Base-by-base conservation (phyloP, 2,329 filamentous ascomycete genomes). In the Phialophora tarda region DNA sequence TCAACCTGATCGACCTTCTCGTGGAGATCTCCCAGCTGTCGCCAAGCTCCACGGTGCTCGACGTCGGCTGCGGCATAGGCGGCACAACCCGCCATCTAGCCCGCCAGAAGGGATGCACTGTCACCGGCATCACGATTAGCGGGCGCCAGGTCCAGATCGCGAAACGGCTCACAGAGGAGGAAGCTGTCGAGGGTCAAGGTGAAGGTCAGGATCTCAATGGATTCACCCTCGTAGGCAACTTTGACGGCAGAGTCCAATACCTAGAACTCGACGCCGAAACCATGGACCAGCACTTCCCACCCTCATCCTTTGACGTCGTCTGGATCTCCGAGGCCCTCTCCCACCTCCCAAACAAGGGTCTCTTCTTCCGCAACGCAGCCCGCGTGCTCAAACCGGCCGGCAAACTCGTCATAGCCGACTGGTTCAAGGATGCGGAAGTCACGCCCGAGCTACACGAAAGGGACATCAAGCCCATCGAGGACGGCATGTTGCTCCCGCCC, bases 261-360 rank as follows among this genome's bases (percentile, higher is more conserved):
- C 72, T 87, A 41, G 85, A 88, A 76, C 79, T 88, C 4, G 86
- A 88, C 71, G 86, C 85, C 1, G 86, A 88, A 77, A 85, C 81
- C 72, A 87, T 88, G 84, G 82, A 81, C 2, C 81, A 83, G 1
- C 78, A 79, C 73, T 88, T 88, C 68, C 75, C 67, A 4, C 69
- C 71, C 2, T 74, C 73, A 57, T 74, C 69, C 1, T 88, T 88
- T 69, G 84, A 87, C 70, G 81, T 79, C 51, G 84, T 88, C 24
- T 88, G 86, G 86, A 87, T 88, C 73, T 86, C 84, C 57, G 86
- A 88, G 74, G 85, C 85, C 1, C 80, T 88, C 65, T 86, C 83
- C 70, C 86, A 88, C 74, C 82, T 88, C 64, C 85, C 85, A 0
- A 81, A 87, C 72, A 88, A 88, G 74, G 77, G 79, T 1, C 75